Base-by-base conservation (phyloP, 768 basidiomycete species). In the Stropharia rugosoannulata region DNA sequence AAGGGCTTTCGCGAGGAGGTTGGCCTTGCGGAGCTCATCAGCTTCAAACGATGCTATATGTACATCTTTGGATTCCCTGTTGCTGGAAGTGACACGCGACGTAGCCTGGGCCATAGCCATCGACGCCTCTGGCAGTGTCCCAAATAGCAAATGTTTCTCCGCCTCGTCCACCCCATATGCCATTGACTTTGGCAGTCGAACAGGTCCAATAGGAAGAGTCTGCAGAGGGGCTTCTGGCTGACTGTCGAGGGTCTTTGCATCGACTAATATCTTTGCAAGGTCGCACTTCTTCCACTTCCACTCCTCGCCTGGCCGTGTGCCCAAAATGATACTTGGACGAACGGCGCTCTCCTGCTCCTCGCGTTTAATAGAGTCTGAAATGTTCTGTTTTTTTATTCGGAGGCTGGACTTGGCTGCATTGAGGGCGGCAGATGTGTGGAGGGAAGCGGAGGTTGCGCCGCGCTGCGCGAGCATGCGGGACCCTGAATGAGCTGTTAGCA, bases 241-340 rank as follows among this genome's bases (percentile, higher is more conserved):
- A 32, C 68, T 54, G 56, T 58, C 58, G 29, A 87, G 70, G n/a
- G 73, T 73, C 15, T 80, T 73, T 42, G 81, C 75, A 55, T 84
- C 76, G 50, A 92, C 75, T 63, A 91, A 72, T 54, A 83, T 69
- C 60, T 79, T 78, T 41, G 84, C 83, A 44, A 95, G 83, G 69
- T 85, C 80, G 67, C 84, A 84, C 22, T 75, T 73, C 39, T 68
- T 62, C 91, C 93, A 95, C 65, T 84, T 65, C 4, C 53, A 59
- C 52, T 87, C 84, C 51, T 89, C 81, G 57, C 80, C 80, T 5
- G 81, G 75, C 40, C 83, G 77, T 13, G 83, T 84, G 11, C 95
- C 95, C 5, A 94, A 81, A 13, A 95, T 80, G 55, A 89, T 83
- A 62, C 90, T 86, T 13, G 88, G 76, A 44, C 72, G 75, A 51